Evolutionary conservation across 805 yeast genomes (phyloP).

Genomic region (Blastobotrys muscicola): DNA sequence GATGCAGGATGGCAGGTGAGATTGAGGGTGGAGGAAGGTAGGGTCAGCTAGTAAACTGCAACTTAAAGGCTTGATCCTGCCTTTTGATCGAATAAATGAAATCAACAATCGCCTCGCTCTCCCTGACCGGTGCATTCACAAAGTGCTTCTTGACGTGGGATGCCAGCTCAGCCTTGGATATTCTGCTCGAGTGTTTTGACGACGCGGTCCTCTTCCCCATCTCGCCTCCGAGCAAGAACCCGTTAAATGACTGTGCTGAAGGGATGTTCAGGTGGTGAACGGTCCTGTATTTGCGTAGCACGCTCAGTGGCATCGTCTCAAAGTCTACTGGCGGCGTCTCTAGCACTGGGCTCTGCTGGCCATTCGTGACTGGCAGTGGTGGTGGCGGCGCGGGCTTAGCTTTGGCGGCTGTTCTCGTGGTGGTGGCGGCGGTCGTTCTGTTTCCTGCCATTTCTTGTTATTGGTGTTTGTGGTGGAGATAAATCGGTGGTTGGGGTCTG

Average conservation of each 20-base stretch:
- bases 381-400: neutral
- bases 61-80: constrained; percentile 36
- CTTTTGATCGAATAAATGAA: constrained; percentile 79
- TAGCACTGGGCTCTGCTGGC: neutral
- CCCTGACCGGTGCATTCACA: constrained; percentile 48
- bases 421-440: neutral
- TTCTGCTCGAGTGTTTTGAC: constrained; percentile 33
- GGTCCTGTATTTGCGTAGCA: constrained; percentile 61
- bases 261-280: constrained; percentile 46
- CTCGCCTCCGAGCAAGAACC: constrained; percentile 58
- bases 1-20: constrained; percentile 1
- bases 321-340: constrained; percentile 43
- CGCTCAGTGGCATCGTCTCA: constrained; percentile 46
- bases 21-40: neutral
- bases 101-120: constrained; percentile 78
- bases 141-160: constrained; percentile 61
- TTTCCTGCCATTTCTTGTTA: too few relatives aligned
- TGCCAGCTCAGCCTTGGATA: constrained; percentile 53
- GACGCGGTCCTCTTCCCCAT: constrained; percentile 62
- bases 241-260: constrained; percentile 55
- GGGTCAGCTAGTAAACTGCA: constrained; percentile 12
- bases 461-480: too few relatives aligned
- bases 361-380: neutral
- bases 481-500: too few relatives aligned
- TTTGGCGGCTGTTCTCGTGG: neutral